A percentile compares a stretch with the other conserved stretches of the same genome.
Conservation (phyloP, 1,139 yeast genomes). For the Magnusiomyces fungicola region DNA sequence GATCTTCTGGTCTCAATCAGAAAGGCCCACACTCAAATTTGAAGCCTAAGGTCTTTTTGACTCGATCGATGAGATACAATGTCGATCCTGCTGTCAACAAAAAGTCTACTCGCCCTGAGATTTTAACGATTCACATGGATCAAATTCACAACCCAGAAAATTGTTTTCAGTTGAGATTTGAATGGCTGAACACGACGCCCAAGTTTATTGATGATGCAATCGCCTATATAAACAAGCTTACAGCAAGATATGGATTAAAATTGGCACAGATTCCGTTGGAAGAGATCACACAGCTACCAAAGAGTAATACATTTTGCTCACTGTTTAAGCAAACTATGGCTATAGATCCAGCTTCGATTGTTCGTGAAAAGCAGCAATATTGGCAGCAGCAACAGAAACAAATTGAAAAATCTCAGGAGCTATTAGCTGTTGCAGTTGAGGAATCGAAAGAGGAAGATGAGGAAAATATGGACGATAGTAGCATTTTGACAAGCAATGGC, state of each 20-base stretch:
- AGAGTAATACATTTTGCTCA: conserved; percentile 79
- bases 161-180: conserved; percentile 83
- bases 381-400: not conserved
- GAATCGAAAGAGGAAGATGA: no score
- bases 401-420: not conserved
- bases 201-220: conserved; percentile 85
- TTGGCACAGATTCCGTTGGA: conserved; percentile 92
- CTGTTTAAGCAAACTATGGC: conserved; percentile 58
- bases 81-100: conserved; percentile 54
- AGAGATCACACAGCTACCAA: conserved; percentile 72
- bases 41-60: conserved; percentile 39
- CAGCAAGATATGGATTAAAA: conserved; percentile 78
- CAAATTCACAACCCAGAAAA: conserved; percentile 91
- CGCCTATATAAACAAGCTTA: conserved; percentile 68
- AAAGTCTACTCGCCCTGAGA: conserved; percentile 70
- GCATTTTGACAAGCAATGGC: no score
- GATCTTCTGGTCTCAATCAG: not conserved
- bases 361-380: conserved; percentile 2
- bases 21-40: not conserved
- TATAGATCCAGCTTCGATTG: conserved; percentile 9
- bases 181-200: conserved; percentile 90
- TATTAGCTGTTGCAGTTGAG: no score
- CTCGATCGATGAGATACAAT: conserved; percentile 60
- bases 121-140: conserved; percentile 80
- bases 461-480: no score